Evolutionary conservation across 129 eudicot species (phyloP).

Genomic region (Centaurea solstitialis): DNA sequence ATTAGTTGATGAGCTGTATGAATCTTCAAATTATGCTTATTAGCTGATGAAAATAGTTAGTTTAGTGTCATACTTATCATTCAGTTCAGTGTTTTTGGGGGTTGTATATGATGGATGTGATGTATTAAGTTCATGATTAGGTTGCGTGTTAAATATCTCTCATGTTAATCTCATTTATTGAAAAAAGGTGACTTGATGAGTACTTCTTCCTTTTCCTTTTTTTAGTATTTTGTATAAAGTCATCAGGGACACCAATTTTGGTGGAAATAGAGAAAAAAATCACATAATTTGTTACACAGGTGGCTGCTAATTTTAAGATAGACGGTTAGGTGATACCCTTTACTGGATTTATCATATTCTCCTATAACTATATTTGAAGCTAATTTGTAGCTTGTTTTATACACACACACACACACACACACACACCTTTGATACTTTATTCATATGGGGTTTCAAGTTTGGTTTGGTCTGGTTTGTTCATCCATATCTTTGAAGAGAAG

Average conservation of each 20-base stretch:
- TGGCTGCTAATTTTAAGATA: neutral
- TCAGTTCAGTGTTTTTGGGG: neutral
- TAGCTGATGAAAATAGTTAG: neutral
- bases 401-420: too few species aligned
- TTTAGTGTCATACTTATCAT: neutral
- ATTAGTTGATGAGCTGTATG: neutral
- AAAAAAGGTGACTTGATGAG: neutral
- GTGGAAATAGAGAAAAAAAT: neutral
- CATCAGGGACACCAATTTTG: neutral
- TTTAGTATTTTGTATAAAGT: neutral
- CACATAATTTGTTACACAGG: neutral
- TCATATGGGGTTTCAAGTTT: neutral
- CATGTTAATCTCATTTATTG: neutral
- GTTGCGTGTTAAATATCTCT: neutral
- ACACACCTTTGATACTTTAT: neutral
- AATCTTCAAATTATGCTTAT: neutral
- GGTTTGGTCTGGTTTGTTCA: neutral
- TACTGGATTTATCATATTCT: neutral
- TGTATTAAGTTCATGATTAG: neutral
- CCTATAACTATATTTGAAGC: neutral
- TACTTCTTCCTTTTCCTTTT: neutral
- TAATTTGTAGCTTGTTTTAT: neutral
- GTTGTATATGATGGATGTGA: neutral
- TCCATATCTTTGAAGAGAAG: neutral
- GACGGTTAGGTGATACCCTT: neutral